Evolutionary conservation across 139 green algal genomes (phyloP).

Genomic region (Haematococcus lacustris): DNA sequence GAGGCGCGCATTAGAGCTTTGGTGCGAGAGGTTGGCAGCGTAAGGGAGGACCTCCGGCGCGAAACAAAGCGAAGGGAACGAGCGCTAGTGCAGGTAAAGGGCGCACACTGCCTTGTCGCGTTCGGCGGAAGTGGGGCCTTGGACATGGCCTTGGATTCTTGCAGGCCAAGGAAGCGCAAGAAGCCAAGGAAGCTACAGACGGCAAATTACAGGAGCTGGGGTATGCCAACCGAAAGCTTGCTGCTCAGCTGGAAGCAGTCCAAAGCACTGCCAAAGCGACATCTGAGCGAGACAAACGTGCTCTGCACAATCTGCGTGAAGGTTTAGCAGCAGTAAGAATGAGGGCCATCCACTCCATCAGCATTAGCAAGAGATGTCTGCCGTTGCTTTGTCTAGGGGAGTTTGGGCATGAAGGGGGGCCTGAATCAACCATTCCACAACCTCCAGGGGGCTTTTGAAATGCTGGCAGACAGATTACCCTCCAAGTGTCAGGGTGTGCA

Average conservation of each 20-base stretch:
- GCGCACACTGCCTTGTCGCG: neutral
- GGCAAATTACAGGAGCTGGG: constrained; percentile 18
- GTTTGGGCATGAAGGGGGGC: neutral
- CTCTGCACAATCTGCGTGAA: constrained; percentile 20
- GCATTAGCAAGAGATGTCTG: neutral
- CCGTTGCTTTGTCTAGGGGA: neutral
- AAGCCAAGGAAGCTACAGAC: constrained; percentile 4
- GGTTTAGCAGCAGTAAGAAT: constrained; percentile 20
- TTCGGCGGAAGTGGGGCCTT: neutral
- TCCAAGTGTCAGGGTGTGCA: too few species aligned
- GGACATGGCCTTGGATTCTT: neutral
- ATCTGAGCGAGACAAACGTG: constrained; percentile 13
- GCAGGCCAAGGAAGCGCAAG: constrained; percentile 31
- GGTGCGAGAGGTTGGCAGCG: constrained; percentile 45
- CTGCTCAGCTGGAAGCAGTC: constrained; percentile 32
- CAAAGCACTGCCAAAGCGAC: constrained; percentile 18
- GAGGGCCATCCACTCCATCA: neutral
- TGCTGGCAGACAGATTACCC: neutral
- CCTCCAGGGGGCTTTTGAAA: neutral
- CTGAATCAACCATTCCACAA: neutral
- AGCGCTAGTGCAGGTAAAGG: constrained; percentile 25
- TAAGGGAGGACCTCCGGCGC: constrained; percentile 44
- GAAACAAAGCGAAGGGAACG: constrained; percentile 46
- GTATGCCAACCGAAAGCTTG: constrained; percentile 54
- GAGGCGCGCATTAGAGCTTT: constrained; percentile 40